A percentile compares a stretch with the other conserved stretches of the same genome.
Evolutionary conservation across 768 basidiomycete genomes (phyloP).

Genomic region (Lactarius sanguifluus): DNA sequence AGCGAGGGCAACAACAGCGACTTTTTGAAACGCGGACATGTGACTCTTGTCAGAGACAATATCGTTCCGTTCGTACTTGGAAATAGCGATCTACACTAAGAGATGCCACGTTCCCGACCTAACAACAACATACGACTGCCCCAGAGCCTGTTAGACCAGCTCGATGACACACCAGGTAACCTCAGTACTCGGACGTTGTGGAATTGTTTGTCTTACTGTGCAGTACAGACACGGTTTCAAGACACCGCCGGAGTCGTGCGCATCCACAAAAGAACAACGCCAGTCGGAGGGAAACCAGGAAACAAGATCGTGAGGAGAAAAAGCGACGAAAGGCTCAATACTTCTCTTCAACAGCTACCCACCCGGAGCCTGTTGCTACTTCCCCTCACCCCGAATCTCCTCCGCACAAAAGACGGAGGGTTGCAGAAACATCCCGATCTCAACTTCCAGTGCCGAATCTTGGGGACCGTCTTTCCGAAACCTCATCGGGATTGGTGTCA

Average conservation of each 20-base stretch:
- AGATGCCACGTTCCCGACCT: conserved; percentile 7
- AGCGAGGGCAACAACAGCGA: background rate
- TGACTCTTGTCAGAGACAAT: background rate
- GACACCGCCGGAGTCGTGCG: conserved; percentile 8
- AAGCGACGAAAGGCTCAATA: conserved; percentile 65
- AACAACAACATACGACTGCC: conserved; percentile 21
- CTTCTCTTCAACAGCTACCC: conserved; percentile 42
- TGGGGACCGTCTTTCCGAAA: conserved; percentile 18
- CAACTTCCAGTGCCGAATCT: conserved; percentile 7
- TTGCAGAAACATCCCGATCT: conserved; percentile 23
- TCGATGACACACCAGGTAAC: conserved; percentile 21
- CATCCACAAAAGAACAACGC: conserved; percentile 22
- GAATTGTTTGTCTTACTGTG: background rate
- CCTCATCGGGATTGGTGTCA: background rate
- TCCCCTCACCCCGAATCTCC: conserved; percentile 48
- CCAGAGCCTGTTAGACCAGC: conserved; percentile 22
- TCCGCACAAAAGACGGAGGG: conserved; percentile 49
- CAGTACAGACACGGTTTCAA: background rate
- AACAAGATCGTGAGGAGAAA: conserved; percentile 54
- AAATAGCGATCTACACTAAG: background rate
- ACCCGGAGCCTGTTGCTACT: conserved; percentile 44
- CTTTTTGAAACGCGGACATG: background rate
- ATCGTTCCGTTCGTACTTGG: background rate
- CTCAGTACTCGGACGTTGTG: background rate
- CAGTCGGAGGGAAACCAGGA: conserved; percentile 63